Conservation (phyloP, 2,329 filamentous ascomycete species). For the Penicillium expansum region DNA sequence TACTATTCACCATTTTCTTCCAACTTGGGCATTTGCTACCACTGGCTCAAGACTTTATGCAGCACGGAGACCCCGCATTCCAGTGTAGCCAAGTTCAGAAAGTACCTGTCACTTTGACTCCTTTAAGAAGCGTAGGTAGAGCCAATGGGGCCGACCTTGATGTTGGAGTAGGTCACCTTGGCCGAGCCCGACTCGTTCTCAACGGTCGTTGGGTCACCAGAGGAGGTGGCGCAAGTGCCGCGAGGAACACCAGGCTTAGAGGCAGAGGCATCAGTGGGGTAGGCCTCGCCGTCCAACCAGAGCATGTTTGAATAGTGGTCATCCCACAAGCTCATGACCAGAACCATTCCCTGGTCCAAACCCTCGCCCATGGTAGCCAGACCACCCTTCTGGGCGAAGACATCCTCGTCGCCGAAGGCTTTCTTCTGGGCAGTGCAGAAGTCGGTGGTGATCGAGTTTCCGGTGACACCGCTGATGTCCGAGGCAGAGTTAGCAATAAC, state of each 20-base stretch:
- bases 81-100: neutral
- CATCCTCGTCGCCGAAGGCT: constrained; percentile 54
- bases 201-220: constrained; percentile 53
- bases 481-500: constrained; percentile 57
- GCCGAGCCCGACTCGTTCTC: constrained; percentile 49
- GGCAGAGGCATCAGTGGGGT: constrained; percentile 50
- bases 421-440: constrained; percentile 59
- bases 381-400: constrained; percentile 57
- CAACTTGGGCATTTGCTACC: neutral
- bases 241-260: constrained; percentile 51
- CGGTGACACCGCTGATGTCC: constrained; percentile 47
- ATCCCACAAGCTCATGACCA: constrained; percentile 62
- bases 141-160: constrained; percentile 57
- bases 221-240: constrained; percentile 54
- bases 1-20: neutral
- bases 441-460: constrained; percentile 55
- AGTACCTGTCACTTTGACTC: neutral
- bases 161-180: constrained; percentile 58
- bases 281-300: constrained; percentile 66
- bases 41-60: neutral
- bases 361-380: constrained; percentile 55
- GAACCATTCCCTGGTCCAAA: constrained; percentile 59
- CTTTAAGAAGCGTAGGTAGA: constrained; percentile 47
- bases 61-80: neutral
- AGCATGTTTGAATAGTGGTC: constrained; percentile 69